Evolutionary conservation across 768 basidiomycete species (phyloP), one percentile per base, ranked within the genome.

Genomic region (Sporobolomyces phaffii): DNA sequence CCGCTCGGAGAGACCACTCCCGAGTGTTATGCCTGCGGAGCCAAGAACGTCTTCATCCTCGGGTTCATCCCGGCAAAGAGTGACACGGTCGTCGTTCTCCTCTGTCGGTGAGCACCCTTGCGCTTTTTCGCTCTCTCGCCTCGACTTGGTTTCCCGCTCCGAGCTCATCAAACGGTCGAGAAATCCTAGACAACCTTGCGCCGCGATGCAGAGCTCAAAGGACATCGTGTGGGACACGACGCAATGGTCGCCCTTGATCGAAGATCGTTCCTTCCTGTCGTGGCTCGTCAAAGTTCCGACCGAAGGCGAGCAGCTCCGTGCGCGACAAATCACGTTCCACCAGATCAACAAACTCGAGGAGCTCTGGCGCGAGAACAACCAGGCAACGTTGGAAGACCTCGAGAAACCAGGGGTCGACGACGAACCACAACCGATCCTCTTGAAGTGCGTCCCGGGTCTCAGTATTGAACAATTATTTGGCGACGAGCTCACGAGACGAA

Each of bases 1-100:
- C 91, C 94, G 3, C 82, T 99, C 5, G 96, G 96, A 2, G 96
- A 98, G 79, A 98, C 96, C 1, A 89, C 90, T 0, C 96, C 96
- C 0, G 96, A 99, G 80, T 99, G 96, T 78, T 99, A 99, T 81
- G 93, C 92, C 75, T 99, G 96, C 76, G 96, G 96, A 20, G 93
- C 90, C 81, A 97, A 96, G 80, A 99, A 99, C 75, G 96, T 98
- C 17, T 99, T 99, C 76, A 92, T 97, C 89, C 84, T 99, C 22
- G 96, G 96, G 5, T 99, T 99, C 75, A 99, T 99, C 74, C 96
- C 96, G 4, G 96, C 96, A 24, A 99, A 99, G 81, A 91, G 90
- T 75, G 96, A 99, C 75, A 98, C 96, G 7, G 96, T 99, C 43
- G 96, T 99, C 40, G 94, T 99, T 38, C 82, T 99, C 22, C 83